A percentile compares a stretch with the other conserved stretches of the same genome.
Conservation (phyloP, 192 early-diverging fungal species). For the Cladochytrium replicatum region DNA sequence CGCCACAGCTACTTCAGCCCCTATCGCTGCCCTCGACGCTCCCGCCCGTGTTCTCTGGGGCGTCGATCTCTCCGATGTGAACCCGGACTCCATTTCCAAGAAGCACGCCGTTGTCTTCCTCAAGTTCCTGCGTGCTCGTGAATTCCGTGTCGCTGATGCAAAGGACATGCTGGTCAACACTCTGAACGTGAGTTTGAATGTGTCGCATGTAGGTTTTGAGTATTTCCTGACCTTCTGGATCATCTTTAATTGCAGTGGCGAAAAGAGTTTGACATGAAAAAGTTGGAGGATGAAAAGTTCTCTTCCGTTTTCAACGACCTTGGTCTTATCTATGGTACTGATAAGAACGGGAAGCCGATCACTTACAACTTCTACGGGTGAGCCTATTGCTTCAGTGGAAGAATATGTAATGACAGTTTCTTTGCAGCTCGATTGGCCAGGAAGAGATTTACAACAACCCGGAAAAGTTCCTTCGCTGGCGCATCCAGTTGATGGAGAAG, state of each 20-base stretch:
- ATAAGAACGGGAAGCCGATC: conserved; percentile 14
- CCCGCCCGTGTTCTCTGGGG: too few relatives aligned
- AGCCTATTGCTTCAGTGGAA: background rate
- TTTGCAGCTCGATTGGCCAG: background rate
- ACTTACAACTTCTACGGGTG: conserved; percentile 24
- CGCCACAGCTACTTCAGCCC: too few relatives aligned
- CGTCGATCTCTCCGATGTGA: too few relatives aligned
- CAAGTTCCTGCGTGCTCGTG: conserved; percentile 26
- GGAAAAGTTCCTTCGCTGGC: conserved; percentile 22
- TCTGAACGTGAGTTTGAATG: conserved; percentile 4
- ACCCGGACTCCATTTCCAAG: too few relatives aligned
- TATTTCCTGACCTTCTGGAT: background rate
- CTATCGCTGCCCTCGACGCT: too few relatives aligned
- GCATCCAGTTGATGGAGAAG: conserved; percentile 24
- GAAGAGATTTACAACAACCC: conserved; percentile 13
- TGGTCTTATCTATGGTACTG: conserved; percentile 12
- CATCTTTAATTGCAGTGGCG: conserved; percentile 21
- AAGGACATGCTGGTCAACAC: conserved; percentile 14
- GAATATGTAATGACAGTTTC: conserved; percentile 3
- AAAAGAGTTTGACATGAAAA: conserved; percentile 14
- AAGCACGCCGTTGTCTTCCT: conserved; percentile 14
- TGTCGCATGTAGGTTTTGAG: background rate
- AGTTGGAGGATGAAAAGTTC: conserved; percentile 13
- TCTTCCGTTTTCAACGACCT: conserved; percentile 1
- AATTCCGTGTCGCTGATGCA: conserved; percentile 18